Percentiles rank a stretch among this genome's conserved stretches.
Conservation (phyloP, 1,284 basidiomycete genomes). For the Coriolopsis trogii region DNA sequence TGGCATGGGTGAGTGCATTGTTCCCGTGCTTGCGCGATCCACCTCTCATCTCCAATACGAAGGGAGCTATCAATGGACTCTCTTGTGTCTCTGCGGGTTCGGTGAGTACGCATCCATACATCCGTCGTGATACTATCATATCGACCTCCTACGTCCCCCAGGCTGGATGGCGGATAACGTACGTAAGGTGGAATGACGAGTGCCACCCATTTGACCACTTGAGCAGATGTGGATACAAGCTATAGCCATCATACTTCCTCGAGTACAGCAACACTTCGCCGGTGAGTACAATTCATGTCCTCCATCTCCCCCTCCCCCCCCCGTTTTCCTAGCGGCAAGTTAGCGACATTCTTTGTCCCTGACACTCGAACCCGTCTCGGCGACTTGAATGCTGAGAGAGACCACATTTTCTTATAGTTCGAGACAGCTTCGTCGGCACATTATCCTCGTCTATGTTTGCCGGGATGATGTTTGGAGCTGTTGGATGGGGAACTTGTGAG, state of each 20-base stretch:
- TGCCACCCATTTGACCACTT: conserved; percentile 34
- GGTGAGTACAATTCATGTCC: conserved; percentile 57
- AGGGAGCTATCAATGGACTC: conserved; percentile 81
- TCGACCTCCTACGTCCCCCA: no score
- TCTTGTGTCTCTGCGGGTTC: conserved; percentile 83
- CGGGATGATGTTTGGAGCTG: conserved; percentile 96
- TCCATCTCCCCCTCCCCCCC: no score
- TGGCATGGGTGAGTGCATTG: conserved; percentile 73
- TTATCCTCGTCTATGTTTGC: conserved; percentile 84
- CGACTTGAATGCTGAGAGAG: no score
- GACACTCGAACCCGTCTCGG: no score
- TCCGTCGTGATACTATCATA: not conserved
- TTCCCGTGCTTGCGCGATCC: not conserved
- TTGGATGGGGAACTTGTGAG: conserved; percentile 89
- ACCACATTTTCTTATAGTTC: no score
- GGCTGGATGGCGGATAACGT: conserved; percentile 90
- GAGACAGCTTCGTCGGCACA: conserved; percentile 74
- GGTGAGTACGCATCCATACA: conserved; percentile 52
- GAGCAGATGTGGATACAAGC: conserved; percentile 88
- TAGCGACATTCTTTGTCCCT: no score
- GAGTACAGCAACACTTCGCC: conserved; percentile 86
- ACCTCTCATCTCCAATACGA: not conserved
- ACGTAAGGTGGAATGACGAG: conserved; percentile 30
- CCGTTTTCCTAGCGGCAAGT: no score
- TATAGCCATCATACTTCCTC: conserved; percentile 88